Conservation (phyloP, 768 basidiomycete genomes). For the Nidularia pulvinata region DNA sequence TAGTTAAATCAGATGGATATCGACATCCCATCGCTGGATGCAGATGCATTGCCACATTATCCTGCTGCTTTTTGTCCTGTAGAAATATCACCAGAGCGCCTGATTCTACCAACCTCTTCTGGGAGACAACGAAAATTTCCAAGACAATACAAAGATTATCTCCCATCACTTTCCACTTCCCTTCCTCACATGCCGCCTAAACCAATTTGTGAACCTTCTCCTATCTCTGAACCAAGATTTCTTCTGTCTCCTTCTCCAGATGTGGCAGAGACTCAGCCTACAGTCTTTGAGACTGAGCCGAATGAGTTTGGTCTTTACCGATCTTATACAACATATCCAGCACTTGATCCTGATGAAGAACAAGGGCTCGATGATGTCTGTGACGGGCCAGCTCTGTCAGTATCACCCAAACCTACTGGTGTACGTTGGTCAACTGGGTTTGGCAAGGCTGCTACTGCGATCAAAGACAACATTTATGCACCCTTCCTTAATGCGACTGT, state of each 20-base stretch:
- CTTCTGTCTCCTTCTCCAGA: background rate
- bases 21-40: no score
- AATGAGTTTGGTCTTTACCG: conserved; percentile 16
- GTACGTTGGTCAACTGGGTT: background rate
- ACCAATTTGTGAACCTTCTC: background rate
- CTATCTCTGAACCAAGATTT: background rate
- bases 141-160: background rate
- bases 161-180: no score
- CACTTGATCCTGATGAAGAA: conserved; percentile 12
- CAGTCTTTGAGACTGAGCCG: conserved; percentile 9
- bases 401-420: background rate
- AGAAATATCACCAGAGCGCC: no score
- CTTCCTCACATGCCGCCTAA: background rate
- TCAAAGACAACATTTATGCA: background rate
- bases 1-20: no score
- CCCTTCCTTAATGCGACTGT: conserved; percentile 16
- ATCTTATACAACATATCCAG: conserved; percentile 11
- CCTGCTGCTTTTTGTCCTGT: no score
- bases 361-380: conserved; percentile 10
- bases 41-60: no score
- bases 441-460: background rate
- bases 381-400: conserved; percentile 1
- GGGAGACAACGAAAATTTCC: no score
- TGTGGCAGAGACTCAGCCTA: background rate
- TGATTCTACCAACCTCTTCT: no score